Conservation (phyloP, 2,329 filamentous ascomycete species). For the Chlorencoelia australis region DNA sequence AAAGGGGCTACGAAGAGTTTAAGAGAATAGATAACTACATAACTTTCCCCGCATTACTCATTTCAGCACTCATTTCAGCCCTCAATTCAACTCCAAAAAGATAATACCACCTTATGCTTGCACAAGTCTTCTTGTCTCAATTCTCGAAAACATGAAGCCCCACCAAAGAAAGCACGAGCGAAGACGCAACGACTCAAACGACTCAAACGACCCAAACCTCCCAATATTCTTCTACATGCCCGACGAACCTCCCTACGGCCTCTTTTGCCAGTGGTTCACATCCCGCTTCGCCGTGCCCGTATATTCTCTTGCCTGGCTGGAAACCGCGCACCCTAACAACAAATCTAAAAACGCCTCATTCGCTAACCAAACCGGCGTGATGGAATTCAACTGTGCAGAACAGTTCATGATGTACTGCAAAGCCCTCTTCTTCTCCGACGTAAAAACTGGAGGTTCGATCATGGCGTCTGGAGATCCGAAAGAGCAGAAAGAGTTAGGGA, state of each 20-base stretch:
- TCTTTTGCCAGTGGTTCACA: conserved; percentile 31
- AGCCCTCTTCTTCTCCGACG: conserved; percentile 29
- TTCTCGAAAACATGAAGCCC: too few species aligned
- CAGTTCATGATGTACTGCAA: conserved; percentile 36
- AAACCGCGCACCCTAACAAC: conserved; percentile 25
- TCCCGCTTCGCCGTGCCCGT: conserved; percentile 24
- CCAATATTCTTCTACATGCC: conserved; percentile 30
- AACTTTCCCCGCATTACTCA: too few species aligned
- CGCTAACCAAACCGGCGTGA: conserved; percentile 7
- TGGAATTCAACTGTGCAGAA: conserved; percentile 30
- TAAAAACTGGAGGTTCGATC: conserved; percentile 15
- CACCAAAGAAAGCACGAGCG: too few species aligned
- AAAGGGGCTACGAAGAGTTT: too few species aligned
- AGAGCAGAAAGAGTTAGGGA: conserved; percentile 26
- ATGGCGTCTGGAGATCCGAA: conserved; percentile 22
- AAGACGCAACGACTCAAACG: too few species aligned
- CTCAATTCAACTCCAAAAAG: too few species aligned
- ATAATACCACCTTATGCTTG: too few species aligned
- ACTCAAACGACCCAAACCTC: too few species aligned
- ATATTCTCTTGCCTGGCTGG: too few species aligned
- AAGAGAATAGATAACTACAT: too few species aligned
- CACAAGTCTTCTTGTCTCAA: too few species aligned
- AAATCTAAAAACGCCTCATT: conserved; percentile 9
- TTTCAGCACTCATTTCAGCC: too few species aligned
- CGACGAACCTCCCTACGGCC: conserved; percentile 23